These are phyloP conservation scores for Pseudogymnoascus sp. DNA, from an alignment of 2,329 filamentous ascomycete genomes.

Conservation along the genomic window DNA sequence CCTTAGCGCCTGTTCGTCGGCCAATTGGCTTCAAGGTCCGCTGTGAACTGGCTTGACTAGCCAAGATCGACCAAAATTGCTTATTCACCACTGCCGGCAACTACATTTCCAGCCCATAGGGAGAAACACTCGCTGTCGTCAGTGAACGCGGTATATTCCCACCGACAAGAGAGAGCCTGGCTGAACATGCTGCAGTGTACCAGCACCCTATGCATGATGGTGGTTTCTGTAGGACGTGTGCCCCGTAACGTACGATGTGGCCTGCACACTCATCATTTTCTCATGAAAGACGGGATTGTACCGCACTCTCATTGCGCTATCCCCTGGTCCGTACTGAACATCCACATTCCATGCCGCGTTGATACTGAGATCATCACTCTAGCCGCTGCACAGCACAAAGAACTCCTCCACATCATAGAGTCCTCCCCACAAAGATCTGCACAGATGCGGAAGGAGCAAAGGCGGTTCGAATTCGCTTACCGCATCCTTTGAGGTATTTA, in stretches of 20 bases:
- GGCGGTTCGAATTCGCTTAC: neutral
- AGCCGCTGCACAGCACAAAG: neutral
- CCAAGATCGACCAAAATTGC: neutral
- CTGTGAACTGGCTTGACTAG: neutral
- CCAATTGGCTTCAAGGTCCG: neutral
- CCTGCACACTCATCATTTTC: neutral
- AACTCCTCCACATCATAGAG: neutral
- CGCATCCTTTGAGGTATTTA: neutral
- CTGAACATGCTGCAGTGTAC: too few species aligned
- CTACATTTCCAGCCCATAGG: neutral
- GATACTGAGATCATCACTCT: neutral
- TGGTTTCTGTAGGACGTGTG: neutral
- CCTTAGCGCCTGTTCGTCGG: neutral
- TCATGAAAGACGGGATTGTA: neutral
- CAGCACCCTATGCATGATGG: neutral
- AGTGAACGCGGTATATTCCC: neutral
- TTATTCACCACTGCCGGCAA: neutral
- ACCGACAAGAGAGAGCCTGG: neutral
- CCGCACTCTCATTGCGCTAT: neutral
- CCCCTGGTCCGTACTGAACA: neutral
- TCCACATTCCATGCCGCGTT: neutral
- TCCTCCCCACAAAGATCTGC: neutral
- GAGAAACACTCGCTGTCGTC: neutral
- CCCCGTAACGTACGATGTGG: neutral
- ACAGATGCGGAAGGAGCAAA: slow-evolving; percentile 1